These are phyloP conservation scores for Scutellaria baicalensis DNA, from an alignment of 257 asterid species.

Conservation along the genomic window DNA sequence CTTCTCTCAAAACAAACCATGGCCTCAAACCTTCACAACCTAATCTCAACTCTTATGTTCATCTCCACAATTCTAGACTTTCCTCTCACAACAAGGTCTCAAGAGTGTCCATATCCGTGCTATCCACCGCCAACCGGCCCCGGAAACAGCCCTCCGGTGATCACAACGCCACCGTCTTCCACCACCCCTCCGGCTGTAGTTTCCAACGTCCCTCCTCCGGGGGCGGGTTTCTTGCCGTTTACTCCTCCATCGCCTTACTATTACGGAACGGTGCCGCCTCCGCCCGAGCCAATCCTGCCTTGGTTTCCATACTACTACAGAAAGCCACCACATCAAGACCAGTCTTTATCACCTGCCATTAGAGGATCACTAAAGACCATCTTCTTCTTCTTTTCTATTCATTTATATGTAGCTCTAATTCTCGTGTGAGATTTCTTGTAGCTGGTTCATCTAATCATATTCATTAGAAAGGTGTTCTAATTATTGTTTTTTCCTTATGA, in stretches of 20 bases:
- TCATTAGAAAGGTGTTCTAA: neutral
- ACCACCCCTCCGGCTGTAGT: slow-evolving; percentile 27
- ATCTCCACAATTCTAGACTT: slow-evolving; percentile 28
- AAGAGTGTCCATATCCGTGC: slow-evolving; percentile 87
- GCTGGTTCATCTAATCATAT: neutral
- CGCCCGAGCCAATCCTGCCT: slow-evolving; percentile 70
- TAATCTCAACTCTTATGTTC: slow-evolving; percentile 26
- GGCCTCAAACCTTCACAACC: slow-evolving; percentile 35
- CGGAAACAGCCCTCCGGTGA: slow-evolving; percentile 47
- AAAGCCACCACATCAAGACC: slow-evolving; percentile 65
- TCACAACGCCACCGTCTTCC: slow-evolving; percentile 40
- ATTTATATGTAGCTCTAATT: slow-evolving; percentile 4
- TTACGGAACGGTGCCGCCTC: slow-evolving; percentile 55
- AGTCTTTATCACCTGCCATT: slow-evolving; percentile 35
- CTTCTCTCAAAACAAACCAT: slow-evolving; percentile 16
- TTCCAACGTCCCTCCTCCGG: slow-evolving; percentile 27
- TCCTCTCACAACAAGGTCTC: slow-evolving; percentile 36
- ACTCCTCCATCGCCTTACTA: slow-evolving; percentile 31
- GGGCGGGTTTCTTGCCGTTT: slow-evolving; percentile 10
- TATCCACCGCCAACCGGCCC: slow-evolving; percentile 80
- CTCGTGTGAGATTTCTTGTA: slow-evolving; percentile 21
- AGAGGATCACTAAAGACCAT: slow-evolving; percentile 17
- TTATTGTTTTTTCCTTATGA: neutral
- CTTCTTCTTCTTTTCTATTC: slow-evolving; percentile 11
- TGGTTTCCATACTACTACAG: slow-evolving; percentile 75